Percentiles rank a stretch among this genome's conserved stretches.
Conservation (phyloP, 2,329 filamentous ascomycete species). For the Ustulina deusta region DNA sequence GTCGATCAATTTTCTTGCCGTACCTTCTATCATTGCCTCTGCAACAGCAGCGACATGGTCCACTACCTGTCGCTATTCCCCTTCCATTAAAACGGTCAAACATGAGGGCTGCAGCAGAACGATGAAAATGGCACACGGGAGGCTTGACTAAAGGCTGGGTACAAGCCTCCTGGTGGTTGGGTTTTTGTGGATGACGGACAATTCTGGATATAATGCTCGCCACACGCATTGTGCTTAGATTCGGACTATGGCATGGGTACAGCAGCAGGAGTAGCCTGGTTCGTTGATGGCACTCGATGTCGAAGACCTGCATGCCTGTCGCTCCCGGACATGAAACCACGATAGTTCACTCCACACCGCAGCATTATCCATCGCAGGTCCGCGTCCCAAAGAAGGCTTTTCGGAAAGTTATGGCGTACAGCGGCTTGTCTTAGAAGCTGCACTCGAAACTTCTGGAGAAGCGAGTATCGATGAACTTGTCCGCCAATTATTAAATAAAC, state of each 20-base stretch:
- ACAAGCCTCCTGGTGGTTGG: background rate
- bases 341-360: background rate
- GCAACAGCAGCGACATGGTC: background rate
- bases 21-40: background rate
- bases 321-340: background rate
- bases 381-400: background rate
- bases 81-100: background rate
- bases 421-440: background rate
- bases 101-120: background rate
- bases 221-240: background rate
- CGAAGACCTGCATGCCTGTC: background rate
- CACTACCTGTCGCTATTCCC: too few relatives aligned
- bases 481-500: background rate
- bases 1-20: background rate
- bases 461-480: background rate
- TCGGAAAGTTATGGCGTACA: background rate
- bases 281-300: background rate
- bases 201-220: background rate
- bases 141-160: too few relatives aligned
- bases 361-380: background rate
- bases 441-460: background rate
- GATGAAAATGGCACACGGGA: background rate
- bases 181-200: background rate
- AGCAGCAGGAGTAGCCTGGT: background rate
- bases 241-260: background rate